Base-by-base conservation (phyloP, 2,329 filamentous ascomycete genomes). In the Aspergillus costaricaensis region DNA sequence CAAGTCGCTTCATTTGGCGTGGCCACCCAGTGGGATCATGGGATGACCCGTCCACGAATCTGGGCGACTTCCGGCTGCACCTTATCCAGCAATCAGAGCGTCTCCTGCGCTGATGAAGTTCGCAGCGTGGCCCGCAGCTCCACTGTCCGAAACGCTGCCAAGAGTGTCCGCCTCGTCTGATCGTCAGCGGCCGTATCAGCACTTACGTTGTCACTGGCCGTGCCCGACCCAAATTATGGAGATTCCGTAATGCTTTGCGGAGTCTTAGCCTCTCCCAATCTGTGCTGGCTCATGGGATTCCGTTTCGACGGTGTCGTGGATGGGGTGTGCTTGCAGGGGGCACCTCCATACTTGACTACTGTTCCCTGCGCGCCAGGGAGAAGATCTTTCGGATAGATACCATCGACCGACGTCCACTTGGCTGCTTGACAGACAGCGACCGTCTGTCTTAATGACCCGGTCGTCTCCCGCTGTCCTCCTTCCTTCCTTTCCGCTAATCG, bases 141-240 rank as follows among this genome's bases (percentile, higher is more conserved):
- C 70, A 67, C 70, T 58, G 59, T 58, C 39, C 48, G 49, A 65
- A 64, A 65, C 58, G 56, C 57, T 60, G 70, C 70, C 70, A 71
- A 71, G 70, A 64, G 58, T 32, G 53, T 61, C 63, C 59, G 65
- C 57, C 53, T 62, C 59, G 15, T 55, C 59, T 53, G 53, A 65
- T 66, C 62, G 62, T 65, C 65, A 64, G 62, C 62, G 56, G 55
- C 64, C 62, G 61, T 67, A 57, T 64, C 64, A 64, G 61, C 60
- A 49, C 61, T 68, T 67, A 62, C 64, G 64, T 66, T 62, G 64
- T 64, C 61, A 59, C 55, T 65, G 62, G 55, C 36, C 53, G 57
- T 51, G 55, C 56, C 53, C 48, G 43, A n/a, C 32, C 17, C 38
- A 48, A 49, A 47, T 51, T 58, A 63, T 61, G 62, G 58, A 62